Conservation (phyloP, 169 alveolate species). For the Toxoplasma gondii region DNA sequence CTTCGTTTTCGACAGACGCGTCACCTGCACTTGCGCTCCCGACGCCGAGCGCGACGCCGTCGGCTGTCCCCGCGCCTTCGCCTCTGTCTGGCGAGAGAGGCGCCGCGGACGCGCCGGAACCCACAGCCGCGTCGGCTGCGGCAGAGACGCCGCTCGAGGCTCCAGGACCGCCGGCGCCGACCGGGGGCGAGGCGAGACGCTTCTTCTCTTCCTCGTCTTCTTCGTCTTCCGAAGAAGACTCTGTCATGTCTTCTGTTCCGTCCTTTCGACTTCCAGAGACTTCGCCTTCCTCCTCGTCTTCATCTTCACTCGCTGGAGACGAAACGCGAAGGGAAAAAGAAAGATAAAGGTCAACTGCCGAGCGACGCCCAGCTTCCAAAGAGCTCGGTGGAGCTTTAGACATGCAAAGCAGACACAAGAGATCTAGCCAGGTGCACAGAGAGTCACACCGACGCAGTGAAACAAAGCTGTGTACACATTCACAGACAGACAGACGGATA, state of each 20-base stretch:
- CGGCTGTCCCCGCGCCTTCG: neutral
- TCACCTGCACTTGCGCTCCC: neutral
- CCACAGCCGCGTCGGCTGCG: neutral
- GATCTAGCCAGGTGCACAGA: too few species aligned
- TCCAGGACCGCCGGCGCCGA: neutral
- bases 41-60: neutral
- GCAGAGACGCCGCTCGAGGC: neutral
- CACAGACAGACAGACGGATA: neutral
- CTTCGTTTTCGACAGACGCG: neutral
- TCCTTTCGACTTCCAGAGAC: neutral
- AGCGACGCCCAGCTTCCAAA: neutral
- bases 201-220: neutral
- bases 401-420: too few species aligned
- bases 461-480: too few species aligned
- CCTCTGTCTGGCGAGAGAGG: neutral
- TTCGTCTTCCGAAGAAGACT: neutral
- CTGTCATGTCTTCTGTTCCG: neutral
- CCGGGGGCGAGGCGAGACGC: neutral
- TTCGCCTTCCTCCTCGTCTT: slow-evolving; percentile 5
- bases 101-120: slow-evolving; percentile 1
- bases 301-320: slow-evolving; percentile 25
- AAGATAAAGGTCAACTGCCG: neutral
- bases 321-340: neutral
- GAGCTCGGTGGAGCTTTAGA: too few species aligned
- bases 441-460: too few species aligned